Base-by-base conservation (phyloP, 2,329 filamentous ascomycete genomes). In the Hypoxylon sp. region DNA sequence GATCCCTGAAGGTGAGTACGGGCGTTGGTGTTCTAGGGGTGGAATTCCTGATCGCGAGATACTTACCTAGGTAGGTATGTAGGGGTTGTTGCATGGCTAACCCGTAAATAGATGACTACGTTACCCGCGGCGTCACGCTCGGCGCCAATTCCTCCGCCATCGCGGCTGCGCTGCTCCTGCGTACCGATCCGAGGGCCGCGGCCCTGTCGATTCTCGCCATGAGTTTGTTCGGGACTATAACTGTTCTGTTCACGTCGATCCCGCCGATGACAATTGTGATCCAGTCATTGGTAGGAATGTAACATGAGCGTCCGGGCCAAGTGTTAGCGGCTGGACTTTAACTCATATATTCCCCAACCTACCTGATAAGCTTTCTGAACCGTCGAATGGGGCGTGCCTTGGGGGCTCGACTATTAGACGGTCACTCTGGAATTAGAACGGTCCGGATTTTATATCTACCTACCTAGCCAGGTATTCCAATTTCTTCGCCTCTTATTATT, bases 91-190 rank as follows among this genome's bases (percentile, higher is more conserved):
- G n/a, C n/a, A n/a, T n/a, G 2, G 19, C 28, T 10, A 28, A 14
- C 38, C 46, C 3, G 10, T 19, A 19, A 36, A 13, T 51, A 84
- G 87, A 89, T 71, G 88, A 89, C 75, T 90, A 89, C 66, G 86
- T 90, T 34, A 89, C 87, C 1, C 79, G 86, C n/a, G 87, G 88
- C 9, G 86, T 90, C 3, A 86, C 86, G 1, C 75, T 89, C n/a
- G 87, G 87, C 3, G 85, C 85, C 1, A 89, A 89, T 73, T 87
- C 86, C 0, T 86, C 84, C 3, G 87, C 87, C 5, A 86, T 90
- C 41, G 87, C 83, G 1, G 89, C 87, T 2, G 87, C 88, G 0
- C 74, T 89, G 34, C 77, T 90, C 1, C 76, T 90, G 1, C 80
- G 82, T 1, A 85, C 83, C 0, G 87, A 90, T 67, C 87, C 86